A percentile compares a stretch with the other conserved stretches of the same genome.
phyloP scores from a whole-genome alignment of 192 early-diverging fungal species.

The Podila verticillata region DNA sequence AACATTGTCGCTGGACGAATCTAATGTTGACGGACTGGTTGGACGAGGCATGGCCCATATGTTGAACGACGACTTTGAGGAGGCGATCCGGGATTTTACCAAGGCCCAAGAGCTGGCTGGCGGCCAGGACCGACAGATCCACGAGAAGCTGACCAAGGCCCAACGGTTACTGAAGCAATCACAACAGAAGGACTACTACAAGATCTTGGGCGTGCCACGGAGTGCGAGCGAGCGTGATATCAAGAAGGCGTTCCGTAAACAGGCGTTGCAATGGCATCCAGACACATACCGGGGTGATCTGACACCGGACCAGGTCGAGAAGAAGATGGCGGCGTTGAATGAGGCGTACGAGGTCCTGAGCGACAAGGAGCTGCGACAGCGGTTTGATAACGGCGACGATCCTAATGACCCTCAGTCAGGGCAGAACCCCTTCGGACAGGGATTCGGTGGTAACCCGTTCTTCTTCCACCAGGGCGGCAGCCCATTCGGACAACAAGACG shows the following conservation, averaged over 20 bases:
- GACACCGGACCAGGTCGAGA: constrained; percentile 76
- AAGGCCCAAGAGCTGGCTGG: constrained; percentile 72
- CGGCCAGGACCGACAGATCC: constrained; percentile 63
- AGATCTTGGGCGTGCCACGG: constrained; percentile 85
- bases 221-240: constrained; percentile 82
- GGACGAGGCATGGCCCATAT: constrained; percentile 76
- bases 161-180: constrained; percentile 65
- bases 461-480: constrained; percentile 66
- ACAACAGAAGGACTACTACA: constrained; percentile 92
- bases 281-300: constrained; percentile 84
- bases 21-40: constrained; percentile 78
- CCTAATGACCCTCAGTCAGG: constrained; percentile 75
- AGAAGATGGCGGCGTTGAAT: constrained; percentile 94
- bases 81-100: constrained; percentile 77
- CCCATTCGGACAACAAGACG: constrained; percentile 41
- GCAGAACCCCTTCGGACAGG: constrained; percentile 63
- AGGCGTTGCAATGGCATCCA: constrained; percentile 90
- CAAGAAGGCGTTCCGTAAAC: constrained; percentile 91
- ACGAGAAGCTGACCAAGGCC: constrained; percentile 68
- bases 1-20: constrained; percentile 73
- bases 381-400: constrained; percentile 82
- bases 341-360: constrained; percentile 90
- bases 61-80: constrained; percentile 78
- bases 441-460: constrained; percentile 58
- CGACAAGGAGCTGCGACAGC: constrained; percentile 68